Conservation (phyloP, 306 rosid species). For the Trifolium pratense region DNA sequence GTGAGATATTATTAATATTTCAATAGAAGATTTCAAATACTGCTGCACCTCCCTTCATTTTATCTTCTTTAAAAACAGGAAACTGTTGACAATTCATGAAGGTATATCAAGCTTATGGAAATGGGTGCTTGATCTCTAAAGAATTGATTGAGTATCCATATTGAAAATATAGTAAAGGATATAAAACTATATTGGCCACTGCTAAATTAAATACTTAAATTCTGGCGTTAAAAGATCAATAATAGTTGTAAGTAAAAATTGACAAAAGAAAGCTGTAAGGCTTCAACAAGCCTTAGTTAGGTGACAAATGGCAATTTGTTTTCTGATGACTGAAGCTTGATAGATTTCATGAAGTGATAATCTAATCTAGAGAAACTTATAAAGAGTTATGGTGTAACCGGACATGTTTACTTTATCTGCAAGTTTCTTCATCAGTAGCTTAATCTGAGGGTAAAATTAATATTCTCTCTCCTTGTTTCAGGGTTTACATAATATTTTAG, state of each 20-base stretch:
- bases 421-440: conserved; percentile 16
- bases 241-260: conserved; percentile 7
- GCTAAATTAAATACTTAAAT: conserved; percentile 21
- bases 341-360: conserved; percentile 29
- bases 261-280: conserved; percentile 1
- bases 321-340: conserved; percentile 15
- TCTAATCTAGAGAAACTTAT: conserved; percentile 19
- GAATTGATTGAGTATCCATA: too few relatives aligned
- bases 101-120: too few relatives aligned
- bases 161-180: too few relatives aligned
- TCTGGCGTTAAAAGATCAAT: background rate
- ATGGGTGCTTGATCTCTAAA: too few relatives aligned
- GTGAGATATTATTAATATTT: too few relatives aligned
- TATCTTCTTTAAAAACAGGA: too few relatives aligned
- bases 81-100: too few relatives aligned
- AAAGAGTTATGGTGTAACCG: conserved; percentile 25
- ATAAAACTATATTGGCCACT: conserved; percentile 13
- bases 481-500: conserved; percentile 77
- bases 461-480: conserved; percentile 45
- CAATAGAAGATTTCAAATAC: too few relatives aligned
- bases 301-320: conserved; percentile 33
- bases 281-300: conserved; percentile 26
- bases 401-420: conserved; percentile 30
- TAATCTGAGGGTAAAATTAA: conserved; percentile 36
- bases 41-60: too few relatives aligned